Percentiles rank a stretch among this genome's conserved stretches.
Evolutionary conservation across 2,329 filamentous ascomycete species (phyloP).

Genomic region (Paracorniculantispora psalliotae): DNA sequence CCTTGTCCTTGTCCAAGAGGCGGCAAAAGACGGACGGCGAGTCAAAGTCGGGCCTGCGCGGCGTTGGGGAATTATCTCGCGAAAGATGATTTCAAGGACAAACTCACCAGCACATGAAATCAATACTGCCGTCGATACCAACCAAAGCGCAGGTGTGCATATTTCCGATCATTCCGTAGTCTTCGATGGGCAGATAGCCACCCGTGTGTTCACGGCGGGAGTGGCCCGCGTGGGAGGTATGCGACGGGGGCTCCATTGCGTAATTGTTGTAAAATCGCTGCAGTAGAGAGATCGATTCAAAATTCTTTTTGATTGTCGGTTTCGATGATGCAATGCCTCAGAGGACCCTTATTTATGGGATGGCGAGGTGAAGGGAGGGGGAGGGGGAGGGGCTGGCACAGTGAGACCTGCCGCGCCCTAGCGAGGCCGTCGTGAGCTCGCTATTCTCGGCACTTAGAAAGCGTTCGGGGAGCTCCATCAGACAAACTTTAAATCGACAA

Average conservation of each 20-base stretch:
- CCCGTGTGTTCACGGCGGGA: constrained; percentile 32
- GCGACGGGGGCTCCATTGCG: constrained; percentile 5
- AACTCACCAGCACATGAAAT: constrained; percentile 70
- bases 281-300: background rate
- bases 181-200: constrained; percentile 61
- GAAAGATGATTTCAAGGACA: background rate
- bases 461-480: too few relatives aligned
- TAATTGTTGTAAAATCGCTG: background rate
- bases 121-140: constrained; percentile 67
- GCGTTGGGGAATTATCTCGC: background rate
- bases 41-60: constrained; percentile 66
- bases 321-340: background rate
- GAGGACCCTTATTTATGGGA: background rate
- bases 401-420: background rate
- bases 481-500: too few relatives aligned
- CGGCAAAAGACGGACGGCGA: constrained; percentile 72
- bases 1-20: constrained; percentile 68
- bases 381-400: background rate
- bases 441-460: too few relatives aligned
- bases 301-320: background rate
- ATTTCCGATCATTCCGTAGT: constrained; percentile 77
- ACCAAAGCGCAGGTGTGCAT: constrained; percentile 75
- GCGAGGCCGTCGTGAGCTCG: too few relatives aligned
- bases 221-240: constrained; percentile 27
- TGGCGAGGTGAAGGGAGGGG: background rate